Evolutionary conservation across 2,329 filamentous ascomycete species (phyloP).

Genomic region (Aspergillus brasiliensis): DNA sequence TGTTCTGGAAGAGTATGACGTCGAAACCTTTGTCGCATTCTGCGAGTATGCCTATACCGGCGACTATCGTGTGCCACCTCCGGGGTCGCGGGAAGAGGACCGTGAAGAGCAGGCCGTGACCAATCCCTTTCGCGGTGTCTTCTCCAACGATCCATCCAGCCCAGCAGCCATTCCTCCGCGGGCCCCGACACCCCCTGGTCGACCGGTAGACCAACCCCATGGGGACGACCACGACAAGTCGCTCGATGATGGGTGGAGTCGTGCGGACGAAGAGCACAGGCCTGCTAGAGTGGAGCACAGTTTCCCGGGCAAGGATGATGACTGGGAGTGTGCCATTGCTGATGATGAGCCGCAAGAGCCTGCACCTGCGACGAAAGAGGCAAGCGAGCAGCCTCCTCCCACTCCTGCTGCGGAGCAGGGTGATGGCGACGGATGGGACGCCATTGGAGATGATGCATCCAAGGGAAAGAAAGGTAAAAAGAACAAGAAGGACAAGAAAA

Average conservation of each 20-base stretch:
- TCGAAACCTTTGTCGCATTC: constrained; percentile 52
- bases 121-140: constrained; percentile 18
- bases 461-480: constrained; percentile 33
- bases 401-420: constrained; percentile 8
- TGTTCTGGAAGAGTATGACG: constrained; percentile 50
- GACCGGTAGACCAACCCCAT: background rate
- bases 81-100: constrained; percentile 25
- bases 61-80: constrained; percentile 45
- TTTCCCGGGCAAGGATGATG: background rate
- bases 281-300: background rate
- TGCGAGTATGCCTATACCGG: constrained; percentile 55
- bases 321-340: constrained; percentile 7
- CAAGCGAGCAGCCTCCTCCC: constrained; percentile 6
- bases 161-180: constrained; percentile 1
- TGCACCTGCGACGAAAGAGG: background rate
- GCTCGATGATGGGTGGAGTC: background rate
- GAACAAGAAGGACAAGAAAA: constrained; percentile 32
- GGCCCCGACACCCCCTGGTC: constrained; percentile 1
- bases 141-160: constrained; percentile 16
- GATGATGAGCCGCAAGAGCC: constrained; percentile 11
- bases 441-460: constrained; percentile 5
- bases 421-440: constrained; percentile 2
- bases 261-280: background rate
- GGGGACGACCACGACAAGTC: background rate
- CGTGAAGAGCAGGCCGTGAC: constrained; percentile 18